Conservation (phyloP, 352 stramenopile genomes). For the Globisporangium viniferum region DNA sequence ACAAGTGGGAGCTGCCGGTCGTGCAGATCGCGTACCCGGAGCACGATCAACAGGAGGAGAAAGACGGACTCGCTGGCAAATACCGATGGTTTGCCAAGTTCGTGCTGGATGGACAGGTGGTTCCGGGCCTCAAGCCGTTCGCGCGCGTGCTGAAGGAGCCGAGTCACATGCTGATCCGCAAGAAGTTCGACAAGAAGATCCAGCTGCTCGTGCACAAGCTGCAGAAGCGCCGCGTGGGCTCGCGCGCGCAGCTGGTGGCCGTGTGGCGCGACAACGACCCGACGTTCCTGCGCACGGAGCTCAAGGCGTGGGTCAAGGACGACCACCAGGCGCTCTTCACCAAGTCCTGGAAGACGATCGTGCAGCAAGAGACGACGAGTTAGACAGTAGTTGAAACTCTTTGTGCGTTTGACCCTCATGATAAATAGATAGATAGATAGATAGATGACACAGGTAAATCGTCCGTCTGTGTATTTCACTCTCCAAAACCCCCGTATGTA, state of each 20-base stretch:
- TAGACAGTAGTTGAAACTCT: not conserved
- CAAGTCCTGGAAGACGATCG: constrained; percentile 41
- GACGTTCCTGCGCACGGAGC: constrained; percentile 49
- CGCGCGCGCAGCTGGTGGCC: constrained; percentile 31
- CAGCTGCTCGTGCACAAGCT: constrained; percentile 68
- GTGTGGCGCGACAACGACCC: constrained; percentile 38
- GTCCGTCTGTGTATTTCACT: not conserved
- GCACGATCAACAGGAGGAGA: constrained; percentile 24
- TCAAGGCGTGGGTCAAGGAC: constrained; percentile 58
- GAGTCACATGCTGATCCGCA: constrained; percentile 88
- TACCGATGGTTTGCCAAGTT: constrained; percentile 87
- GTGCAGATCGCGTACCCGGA: constrained; percentile 58
- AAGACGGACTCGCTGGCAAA: constrained; percentile 40
- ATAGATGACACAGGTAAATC: not conserved
- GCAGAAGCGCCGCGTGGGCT: constrained; percentile 44
- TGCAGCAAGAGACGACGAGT: constrained; percentile 13
- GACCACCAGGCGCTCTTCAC: constrained; percentile 47
- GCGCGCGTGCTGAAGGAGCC: constrained; percentile 90
- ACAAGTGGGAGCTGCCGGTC: constrained; percentile 63
- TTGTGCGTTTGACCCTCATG: not conserved
- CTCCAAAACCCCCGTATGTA: no score
- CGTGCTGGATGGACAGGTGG: constrained; percentile 64
- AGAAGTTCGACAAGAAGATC: constrained; percentile 88
- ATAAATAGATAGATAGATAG: not conserved
- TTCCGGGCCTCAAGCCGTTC: constrained; percentile 72